Base-by-base conservation (phyloP, 805 yeast genomes). In the baker's yeast (Saccharomyces cerevisiae) region DNA sequence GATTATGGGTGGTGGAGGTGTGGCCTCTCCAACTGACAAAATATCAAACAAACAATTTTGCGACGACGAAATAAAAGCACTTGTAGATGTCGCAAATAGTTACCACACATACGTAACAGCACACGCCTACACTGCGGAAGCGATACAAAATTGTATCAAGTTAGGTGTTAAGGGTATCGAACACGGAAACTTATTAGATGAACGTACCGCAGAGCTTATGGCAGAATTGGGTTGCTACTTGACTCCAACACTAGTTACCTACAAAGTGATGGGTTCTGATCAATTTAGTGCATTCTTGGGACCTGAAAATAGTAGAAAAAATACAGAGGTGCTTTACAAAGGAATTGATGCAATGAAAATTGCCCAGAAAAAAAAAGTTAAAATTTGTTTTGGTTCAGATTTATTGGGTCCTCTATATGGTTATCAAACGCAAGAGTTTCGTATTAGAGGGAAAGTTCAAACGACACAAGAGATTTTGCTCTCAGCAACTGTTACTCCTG, bases 11-110 rank as follows among this genome's bases (percentile, higher is more conserved):
- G 51, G 58, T 5, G 58, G 58, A 27, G 58, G 58, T 47, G 58
- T 55, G 3, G 58, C 58, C n/a, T 55, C 58, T n/a, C 58, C 58
- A 6, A 55, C 56, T 17, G 58, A 55, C 48, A 55, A 55, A 43
- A 53, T 55, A 14, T 26, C 56, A 6, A 55, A 53, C 53, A 21
- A 53, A 43, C 58, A 55, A 26, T 55, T 53, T 31, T 55, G 58
- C 32, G 47, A 53, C 10, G 58, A 55, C 41, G 58, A 55, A 47
- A 55, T 55, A 46, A 55, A 17, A 14, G 58, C 58, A n/a, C 28
- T 55, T 8, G 58, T 55, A 14, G 46, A 50, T 21, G 56, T 55
- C 5, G 58, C 58, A 13, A 48, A 50, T 21, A 50, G 54, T 2
- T 55, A 55, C 26, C 58, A 55, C 31, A 47, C 54, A 8, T 55